Base-by-base conservation (phyloP, 2,329 filamentous ascomycete species). In the Aspergillus sp. region DNA sequence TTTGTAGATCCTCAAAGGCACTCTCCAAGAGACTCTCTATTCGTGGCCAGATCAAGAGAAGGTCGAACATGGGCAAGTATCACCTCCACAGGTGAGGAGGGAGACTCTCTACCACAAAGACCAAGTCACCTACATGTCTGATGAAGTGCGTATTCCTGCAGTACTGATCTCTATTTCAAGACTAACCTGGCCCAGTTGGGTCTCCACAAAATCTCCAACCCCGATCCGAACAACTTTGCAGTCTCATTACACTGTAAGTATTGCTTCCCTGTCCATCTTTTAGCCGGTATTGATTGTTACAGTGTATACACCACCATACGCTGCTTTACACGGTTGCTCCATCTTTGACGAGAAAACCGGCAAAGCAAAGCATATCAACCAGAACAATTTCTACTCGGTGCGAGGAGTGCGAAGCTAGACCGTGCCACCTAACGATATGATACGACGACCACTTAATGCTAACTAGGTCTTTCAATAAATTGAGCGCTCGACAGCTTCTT, bases 241-340 rank as follows among this genome's bases (percentile, higher is more conserved):
- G 84, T 95, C 43, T 95, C 89, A 48, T 72, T 96, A 54, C 90
- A 96, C 70, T 71, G 80, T 82, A 70, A 62, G 79, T 71, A 20
- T 20, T 23, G 4, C 3, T 3, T 12, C 12, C 2, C 23, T 22
- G 10, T 23, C 9, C 9, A 10, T 32, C 3, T 17, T 23, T 12
- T 47, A 12, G 35, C 44, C n/a, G 20, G 30, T 41, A 22, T 15
- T 35, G 25, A 35, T 35, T 5, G 7, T 39, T 23, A 35, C 50
- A 78, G 76, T 94, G 51, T 93, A 93, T 64, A 91, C 88, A 12
- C 90, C 90, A 32, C 90, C 90, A 3, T 94, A 95, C 60, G 90
- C 91, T 33, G 88, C 88, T 33, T 85, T 80, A 50, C 80, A 82
- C 51, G 90, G 90, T 20, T 95, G 88, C 67, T 80, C 88, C 60